Evolutionary conservation across 495 filamentous ascomycete species (phyloP), one percentile per base, ranked within the genome.

Genomic region (Daldinia concentrica): DNA sequence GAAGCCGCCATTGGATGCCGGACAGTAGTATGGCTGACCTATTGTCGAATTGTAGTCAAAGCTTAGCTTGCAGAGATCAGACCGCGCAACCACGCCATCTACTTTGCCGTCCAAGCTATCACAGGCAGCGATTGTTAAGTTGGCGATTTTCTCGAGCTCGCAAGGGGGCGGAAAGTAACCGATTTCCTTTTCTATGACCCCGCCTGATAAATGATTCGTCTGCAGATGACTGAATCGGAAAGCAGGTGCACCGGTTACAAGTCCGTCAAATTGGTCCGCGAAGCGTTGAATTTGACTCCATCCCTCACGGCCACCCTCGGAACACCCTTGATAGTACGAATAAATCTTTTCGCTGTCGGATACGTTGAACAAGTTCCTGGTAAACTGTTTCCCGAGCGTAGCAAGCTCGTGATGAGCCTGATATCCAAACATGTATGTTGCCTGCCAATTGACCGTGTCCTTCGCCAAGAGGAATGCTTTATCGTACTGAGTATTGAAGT

Each of bases 271-370:
- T 43, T 83, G 78, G 8, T 82, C 79, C 0, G 77, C 83, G 64
- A 78, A 87, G 19, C 84, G 84, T 72, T 88, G 85, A 22, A 86
- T 76, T 67, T 87, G 84, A 69, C 81, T 85, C 81, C 72, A 80
- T 3, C 85, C 85, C 52, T 86, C 82, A n/a, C 84, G 77, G 3
- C 85, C 85, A 4, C 85, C 85, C 32, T 86, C 84, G 1, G 82
- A 85, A 69, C 85, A 87, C 0, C 84, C 84, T 48, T 86, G 82
- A 58, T 81, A 87, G 66, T 86, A 87, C 3, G 83, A 76, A 66
- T 86, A 87, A 1, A 86, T 59, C 76, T 85, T 86, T 22, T 66
- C 27, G 32, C 30, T 32, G 3, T 34, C n/a, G 1, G 74, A 73
- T 0, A 61, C n/a, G 54, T 63, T 71, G 67, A 85, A 87, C 67